Evolutionary conservation across 805 yeast species (phyloP).

Genomic region (Pichia cephalocereana): DNA sequence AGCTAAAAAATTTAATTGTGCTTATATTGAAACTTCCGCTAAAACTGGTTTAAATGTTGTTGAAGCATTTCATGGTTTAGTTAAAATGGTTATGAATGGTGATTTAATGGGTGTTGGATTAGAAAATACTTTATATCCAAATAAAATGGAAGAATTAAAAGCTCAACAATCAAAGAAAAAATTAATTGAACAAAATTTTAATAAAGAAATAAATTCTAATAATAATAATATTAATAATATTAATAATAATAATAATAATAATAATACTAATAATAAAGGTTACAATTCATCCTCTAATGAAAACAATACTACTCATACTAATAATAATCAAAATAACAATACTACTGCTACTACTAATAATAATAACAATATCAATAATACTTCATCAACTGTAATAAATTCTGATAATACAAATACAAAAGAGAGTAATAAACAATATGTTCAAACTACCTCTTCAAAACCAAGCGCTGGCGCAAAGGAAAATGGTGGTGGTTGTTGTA

Average conservation of each 20-base stretch:
- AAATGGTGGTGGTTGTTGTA: conserved; percentile 28
- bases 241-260: too few species aligned
- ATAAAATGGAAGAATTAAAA: conserved; percentile 14
- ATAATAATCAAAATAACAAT: not conserved
- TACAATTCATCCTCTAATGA: too few species aligned
- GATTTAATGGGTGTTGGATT: conserved; percentile 19
- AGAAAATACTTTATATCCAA: conserved; percentile 21
- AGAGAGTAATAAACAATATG: not conserved
- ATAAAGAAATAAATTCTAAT: not conserved
- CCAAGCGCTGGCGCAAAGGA: conserved; percentile 8
- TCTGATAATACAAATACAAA: not conserved
- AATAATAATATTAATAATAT: not conserved
- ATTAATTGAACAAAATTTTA: not conserved
- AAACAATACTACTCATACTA: not conserved
- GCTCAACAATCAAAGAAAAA: conserved; percentile 9
- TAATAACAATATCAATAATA: not conserved
- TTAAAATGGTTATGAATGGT: conserved; percentile 24
- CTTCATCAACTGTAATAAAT: not conserved
- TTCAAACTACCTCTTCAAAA: conserved; percentile 4
- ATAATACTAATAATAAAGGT: too few species aligned
- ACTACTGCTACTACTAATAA: too few species aligned
- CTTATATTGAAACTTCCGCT: conserved; percentile 88
- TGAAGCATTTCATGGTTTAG: conserved; percentile 28
- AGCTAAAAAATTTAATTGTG: conserved; percentile 58
- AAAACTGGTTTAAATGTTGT: conserved; percentile 78